Conservation (phyloP, 306 rosid species). For the Gillenia trifoliata region DNA sequence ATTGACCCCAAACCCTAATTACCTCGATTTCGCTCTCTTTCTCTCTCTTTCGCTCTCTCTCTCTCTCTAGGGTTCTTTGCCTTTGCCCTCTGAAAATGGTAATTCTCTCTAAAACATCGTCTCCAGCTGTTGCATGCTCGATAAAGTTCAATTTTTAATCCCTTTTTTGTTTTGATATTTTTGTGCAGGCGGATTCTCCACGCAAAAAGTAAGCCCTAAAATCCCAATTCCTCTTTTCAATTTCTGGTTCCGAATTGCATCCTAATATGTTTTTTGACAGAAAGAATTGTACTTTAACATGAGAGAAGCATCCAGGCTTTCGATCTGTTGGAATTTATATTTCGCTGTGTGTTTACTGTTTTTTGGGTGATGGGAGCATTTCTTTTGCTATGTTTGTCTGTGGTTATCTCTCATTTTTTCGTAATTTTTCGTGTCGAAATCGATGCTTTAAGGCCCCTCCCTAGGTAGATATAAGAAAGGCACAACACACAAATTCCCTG, state of each 20-base stretch:
- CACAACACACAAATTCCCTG: neutral
- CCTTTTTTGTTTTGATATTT: neutral
- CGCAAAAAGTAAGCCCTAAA: conserved; percentile 50
- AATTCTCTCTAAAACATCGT: neutral
- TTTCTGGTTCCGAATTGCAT: neutral
- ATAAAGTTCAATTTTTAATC: neutral
- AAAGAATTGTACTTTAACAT: neutral
- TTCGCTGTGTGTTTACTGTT: neutral
- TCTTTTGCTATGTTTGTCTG: neutral
- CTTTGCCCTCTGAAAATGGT: conserved; percentile 37
- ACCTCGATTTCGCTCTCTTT: conserved; percentile 15
- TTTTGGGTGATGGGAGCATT: neutral
- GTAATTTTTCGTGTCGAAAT: neutral
- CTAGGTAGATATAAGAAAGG: neutral
- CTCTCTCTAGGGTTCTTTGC: conserved; percentile 6
- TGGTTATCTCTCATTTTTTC: neutral
- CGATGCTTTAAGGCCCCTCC: neutral
- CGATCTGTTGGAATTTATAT: neutral
- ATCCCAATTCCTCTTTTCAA: neutral
- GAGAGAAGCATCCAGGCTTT: neutral
- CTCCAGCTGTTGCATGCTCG: neutral
- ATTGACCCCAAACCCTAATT: conserved; percentile 35
- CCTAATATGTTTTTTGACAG: neutral
- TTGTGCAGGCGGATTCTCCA: conserved; percentile 74
- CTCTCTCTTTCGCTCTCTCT: conserved; percentile 10